A percentile compares a stretch with the other conserved stretches of the same genome.
phyloP scores from a whole-genome alignment of 2,329 filamentous ascomycete genomes.

The Colletotrichum magnum region DNA sequence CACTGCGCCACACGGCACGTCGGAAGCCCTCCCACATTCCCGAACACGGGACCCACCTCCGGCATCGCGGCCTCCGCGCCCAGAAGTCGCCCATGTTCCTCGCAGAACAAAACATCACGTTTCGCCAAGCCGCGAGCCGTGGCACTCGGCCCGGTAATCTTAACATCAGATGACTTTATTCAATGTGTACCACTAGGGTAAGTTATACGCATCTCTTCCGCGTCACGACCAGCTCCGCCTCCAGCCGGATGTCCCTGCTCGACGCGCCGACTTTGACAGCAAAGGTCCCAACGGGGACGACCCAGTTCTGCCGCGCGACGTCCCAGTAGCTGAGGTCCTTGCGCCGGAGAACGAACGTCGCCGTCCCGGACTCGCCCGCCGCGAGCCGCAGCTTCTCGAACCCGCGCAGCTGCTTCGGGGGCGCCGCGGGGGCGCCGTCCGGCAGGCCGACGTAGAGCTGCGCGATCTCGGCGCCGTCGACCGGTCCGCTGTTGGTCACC shows the following conservation, averaged over 20 bases:
- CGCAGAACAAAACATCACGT: not conserved
- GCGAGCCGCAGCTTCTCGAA: slow-evolving; percentile 74
- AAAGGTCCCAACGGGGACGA: slow-evolving; percentile 61
- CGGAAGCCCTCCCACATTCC: slow-evolving; percentile 29
- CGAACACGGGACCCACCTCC: slow-evolving; percentile 17
- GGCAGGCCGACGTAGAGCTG: slow-evolving; percentile 71
- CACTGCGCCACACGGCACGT: slow-evolving; percentile 11
- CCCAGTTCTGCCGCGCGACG: slow-evolving; percentile 71
- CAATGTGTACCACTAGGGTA: not conserved
- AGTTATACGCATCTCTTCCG: not conserved
- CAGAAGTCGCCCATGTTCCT: not conserved
- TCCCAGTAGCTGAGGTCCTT: slow-evolving; percentile 79
- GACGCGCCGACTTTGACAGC: slow-evolving; percentile 60
- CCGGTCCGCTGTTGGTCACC: slow-evolving; percentile 74
- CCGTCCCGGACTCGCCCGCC: slow-evolving; percentile 60
- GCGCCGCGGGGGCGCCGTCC: slow-evolving; percentile 53
- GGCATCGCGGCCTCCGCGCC: slow-evolving; percentile 14
- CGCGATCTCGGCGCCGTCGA: slow-evolving; percentile 74
- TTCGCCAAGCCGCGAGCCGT: slow-evolving; percentile 6
- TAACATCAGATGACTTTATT: not conserved
- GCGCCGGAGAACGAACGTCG: slow-evolving; percentile 70
- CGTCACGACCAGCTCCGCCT: slow-evolving; percentile 43
- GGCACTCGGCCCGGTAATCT: slow-evolving; percentile 17
- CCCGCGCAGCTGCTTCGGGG: slow-evolving; percentile 74
- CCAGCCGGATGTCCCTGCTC: slow-evolving; percentile 60